These are phyloP conservation scores for Pyrenophora seminiperda DNA, from an alignment of 2,329 filamentous ascomycete species.

Conservation along the genomic window DNA sequence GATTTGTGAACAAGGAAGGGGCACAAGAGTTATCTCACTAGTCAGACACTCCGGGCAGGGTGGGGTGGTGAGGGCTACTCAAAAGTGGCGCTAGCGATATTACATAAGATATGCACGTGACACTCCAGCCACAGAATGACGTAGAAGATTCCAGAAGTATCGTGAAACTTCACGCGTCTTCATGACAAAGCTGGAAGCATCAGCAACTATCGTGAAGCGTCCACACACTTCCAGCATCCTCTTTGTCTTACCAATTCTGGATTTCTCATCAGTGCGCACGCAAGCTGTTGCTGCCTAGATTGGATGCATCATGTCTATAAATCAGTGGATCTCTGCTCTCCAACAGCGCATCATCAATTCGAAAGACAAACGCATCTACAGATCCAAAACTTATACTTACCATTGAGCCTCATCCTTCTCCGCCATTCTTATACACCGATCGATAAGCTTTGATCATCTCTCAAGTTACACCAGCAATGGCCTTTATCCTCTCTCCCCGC, in stretches of 20 bases:
- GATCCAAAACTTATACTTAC: slow-evolving; percentile 29
- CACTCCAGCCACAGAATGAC: slow-evolving; percentile 1
- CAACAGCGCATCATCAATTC: slow-evolving; percentile 32
- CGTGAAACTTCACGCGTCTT: slow-evolving; percentile 31
- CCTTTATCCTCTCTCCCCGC: slow-evolving; percentile 41
- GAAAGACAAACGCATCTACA: slow-evolving; percentile 27
- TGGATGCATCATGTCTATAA: slow-evolving; percentile 41
- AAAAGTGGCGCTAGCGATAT: background rate
- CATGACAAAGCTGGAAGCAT: slow-evolving; percentile 32
- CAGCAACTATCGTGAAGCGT: slow-evolving; percentile 30
- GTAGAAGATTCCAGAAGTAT: slow-evolving; percentile 32
- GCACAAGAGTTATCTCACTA: too few species aligned
- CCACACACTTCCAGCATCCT: slow-evolving; percentile 35
- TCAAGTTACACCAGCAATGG: slow-evolving; percentile 31
- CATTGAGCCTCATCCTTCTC: slow-evolving; percentile 22
- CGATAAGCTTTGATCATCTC: slow-evolving; percentile 1
- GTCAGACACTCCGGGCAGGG: too few species aligned
- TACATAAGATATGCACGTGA: slow-evolving; percentile 31
- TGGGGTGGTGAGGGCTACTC: too few species aligned
- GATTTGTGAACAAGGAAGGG: too few species aligned
- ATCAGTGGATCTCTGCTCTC: slow-evolving; percentile 19
- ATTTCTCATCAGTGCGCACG: slow-evolving; percentile 36
- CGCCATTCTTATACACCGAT: slow-evolving; percentile 11
- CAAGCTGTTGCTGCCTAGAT: slow-evolving; percentile 34
- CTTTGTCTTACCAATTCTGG: slow-evolving; percentile 31